phyloP scores from a whole-genome alignment of 2,329 filamentous ascomycete genomes.

The Apiospora phragmitis region DNA sequence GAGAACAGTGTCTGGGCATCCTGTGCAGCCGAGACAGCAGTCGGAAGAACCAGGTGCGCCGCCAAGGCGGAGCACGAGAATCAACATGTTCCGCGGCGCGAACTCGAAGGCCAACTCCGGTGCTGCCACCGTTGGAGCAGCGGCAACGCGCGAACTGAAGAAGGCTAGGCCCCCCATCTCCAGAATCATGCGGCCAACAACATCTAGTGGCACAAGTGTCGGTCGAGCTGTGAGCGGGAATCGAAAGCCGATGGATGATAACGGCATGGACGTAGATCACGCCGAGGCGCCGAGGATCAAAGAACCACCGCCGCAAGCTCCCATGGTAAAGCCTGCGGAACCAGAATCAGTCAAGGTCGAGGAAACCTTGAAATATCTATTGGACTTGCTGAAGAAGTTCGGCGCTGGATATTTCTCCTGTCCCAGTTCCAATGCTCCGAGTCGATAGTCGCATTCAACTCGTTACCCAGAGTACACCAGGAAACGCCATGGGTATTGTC shows the following conservation, averaged over 20 bases:
- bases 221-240: constrained; percentile 90
- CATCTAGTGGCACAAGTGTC: constrained; percentile 67
- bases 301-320: constrained; percentile 41
- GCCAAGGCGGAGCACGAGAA: constrained; percentile 70
- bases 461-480: constrained; percentile 72
- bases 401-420: constrained; percentile 76
- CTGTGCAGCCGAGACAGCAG: constrained; percentile 53
- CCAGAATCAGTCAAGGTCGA: constrained; percentile 65
- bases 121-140: constrained; percentile 55
- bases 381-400: constrained; percentile 81
- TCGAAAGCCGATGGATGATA: constrained; percentile 70
- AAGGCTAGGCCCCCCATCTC: constrained; percentile 77
- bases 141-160: constrained; percentile 73
- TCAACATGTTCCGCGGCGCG: constrained; percentile 70
- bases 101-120: constrained; percentile 63
- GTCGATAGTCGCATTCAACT: constrained; percentile 71
- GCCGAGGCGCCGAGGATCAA: constrained; percentile 57
- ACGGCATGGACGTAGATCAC: constrained; percentile 67
- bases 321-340: constrained; percentile 42
- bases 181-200: constrained; percentile 63
- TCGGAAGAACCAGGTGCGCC: constrained; percentile 62
- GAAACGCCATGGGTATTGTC: constrained; percentile 93
- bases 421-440: constrained; percentile 78
- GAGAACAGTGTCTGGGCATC: constrained; percentile 87
- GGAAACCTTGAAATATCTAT: constrained; percentile 73